Base-by-base conservation (phyloP, 176 grass and related monocot genomes). In the Carex pumila region DNA sequence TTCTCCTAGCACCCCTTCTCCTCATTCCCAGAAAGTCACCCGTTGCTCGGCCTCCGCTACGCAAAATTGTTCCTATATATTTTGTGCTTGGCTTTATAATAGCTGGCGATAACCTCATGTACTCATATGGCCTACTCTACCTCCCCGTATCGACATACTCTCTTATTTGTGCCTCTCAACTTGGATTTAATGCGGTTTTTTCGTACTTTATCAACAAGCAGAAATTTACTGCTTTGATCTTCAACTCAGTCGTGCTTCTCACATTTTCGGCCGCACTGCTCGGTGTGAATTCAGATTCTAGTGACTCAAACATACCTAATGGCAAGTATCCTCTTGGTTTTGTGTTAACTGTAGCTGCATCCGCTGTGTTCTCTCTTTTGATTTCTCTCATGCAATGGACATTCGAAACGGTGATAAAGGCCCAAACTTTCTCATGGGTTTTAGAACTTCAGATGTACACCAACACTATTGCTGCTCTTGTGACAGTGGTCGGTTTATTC, bases 131-230 rank as follows among this genome's bases (percentile, higher is more conserved):
- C 32, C 64, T 97, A 37, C 87, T 80, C 32, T 97, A 97, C 84
- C 90, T 97, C 13, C 95, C 95, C 1, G 92, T 94, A 17, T 97
- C 95, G 64, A 94, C 95, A 61, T 97, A 91, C 89, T 87, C 95
- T 73, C 89, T 97, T 3, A 72, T 97, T 19, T 90, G 89, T 34
- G 92, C 92, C 0, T 91, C 85, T 66, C 92, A 94, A 81, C 89
- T 97, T 0, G 95, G 71, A 34, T 97, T 97, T 86, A 97, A 97
- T 90, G 72, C 89, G 18, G 3, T 97, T 59, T 94, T 93, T 21
- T 86, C 95, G 6, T 91, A 91, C 30, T 89, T 94, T 17, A 65
- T 97, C 78, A 97, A 94, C 75, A 30, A 58, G 55, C 92, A 97
- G 69, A 93, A 88, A 21, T 91, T 97, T 81, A 94, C 92, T 72